Evolutionary conservation across 768 basidiomycete species (phyloP).

Genomic region (Clathrus columnatus): DNA sequence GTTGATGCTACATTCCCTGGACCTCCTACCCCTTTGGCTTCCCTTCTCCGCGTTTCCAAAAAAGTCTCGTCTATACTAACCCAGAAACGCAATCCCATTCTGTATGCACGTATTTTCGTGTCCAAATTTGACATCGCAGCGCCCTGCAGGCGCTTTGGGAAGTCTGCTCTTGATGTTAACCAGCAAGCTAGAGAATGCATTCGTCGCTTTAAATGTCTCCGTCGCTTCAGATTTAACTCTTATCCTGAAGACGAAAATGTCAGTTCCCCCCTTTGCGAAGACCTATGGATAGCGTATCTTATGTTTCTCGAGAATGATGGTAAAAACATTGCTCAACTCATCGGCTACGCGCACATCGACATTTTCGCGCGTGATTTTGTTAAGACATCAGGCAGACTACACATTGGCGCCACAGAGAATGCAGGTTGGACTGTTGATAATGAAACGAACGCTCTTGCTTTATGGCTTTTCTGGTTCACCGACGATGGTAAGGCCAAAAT

Average conservation of each 20-base stretch:
- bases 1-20: conserved; percentile 32
- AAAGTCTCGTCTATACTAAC: conserved; percentile 31
- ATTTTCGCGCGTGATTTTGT: conserved; percentile 38
- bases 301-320: conserved; percentile 65
- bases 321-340: conserved; percentile 49
- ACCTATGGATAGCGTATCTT: conserved; percentile 43
- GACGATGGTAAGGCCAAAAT: conserved; percentile 43
- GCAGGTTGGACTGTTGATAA: conserved; percentile 54
- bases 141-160: conserved; percentile 39
- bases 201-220: conserved; percentile 12
- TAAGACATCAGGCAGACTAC: conserved; percentile 31
- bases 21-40: conserved; percentile 39
- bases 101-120: conserved; percentile 48
- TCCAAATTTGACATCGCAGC: conserved; percentile 50
- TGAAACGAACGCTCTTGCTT: conserved; percentile 37
- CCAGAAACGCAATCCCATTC: conserved; percentile 19
- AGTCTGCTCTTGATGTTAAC: not conserved
- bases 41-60: conserved; percentile 40
- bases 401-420: conserved; percentile 26
- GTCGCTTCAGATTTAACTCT: conserved; percentile 3
- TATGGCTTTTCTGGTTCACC: conserved; percentile 61
- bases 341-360: conserved; percentile 38
- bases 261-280: conserved; percentile 13
- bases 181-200: conserved; percentile 9
- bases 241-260: not conserved